Evolutionary conservation across 2,329 filamentous ascomycete genomes (phyloP), one percentile per base, ranked within the genome.

Genomic region (Hypoxylon rubiginosum): DNA sequence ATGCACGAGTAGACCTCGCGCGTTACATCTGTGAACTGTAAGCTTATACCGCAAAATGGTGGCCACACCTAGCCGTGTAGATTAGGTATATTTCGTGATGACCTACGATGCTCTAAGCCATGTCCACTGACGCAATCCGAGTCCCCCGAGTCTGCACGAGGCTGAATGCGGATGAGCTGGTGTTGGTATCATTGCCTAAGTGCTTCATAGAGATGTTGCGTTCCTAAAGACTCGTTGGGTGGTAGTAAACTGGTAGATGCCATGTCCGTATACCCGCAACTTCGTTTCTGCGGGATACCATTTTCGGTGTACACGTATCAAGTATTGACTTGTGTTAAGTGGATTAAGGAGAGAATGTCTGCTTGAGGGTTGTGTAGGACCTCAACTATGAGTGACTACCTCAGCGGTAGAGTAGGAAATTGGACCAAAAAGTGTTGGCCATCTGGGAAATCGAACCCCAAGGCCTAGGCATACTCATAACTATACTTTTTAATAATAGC

Each of bases 1-100:
- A 57, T 48, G 30, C 43, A 19, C 46, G 26, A 52, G 39, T 7
- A 62, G 45, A 55, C 10, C 24, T 41, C 13, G 49, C 24, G 36
- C 11, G 54, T 46, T 43, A 28, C 32, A 55, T 36, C 63, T 61
- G 24, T 34, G 52, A 39, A 34, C 32, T 36, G 41, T 62, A 55
- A 59, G 60, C 53, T 36, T 56, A 49, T 56, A 19, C n/a, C 1
- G 3, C 36, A 32, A 17, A 9, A 45, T 21, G 53, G 30, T 36
- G 43, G 41, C 39, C 53, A 36, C 28, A 48, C 41, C n/a, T 32
- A 13, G 15, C 21, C 17, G 26, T 58, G 32, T 28, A 41, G 32
- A 36, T 34, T n/a, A n/a, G n/a, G n/a, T 8, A 17, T 15, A 24
- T 46, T 21, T 43, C 11, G 13, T 55, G 24, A 32, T 34, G 36